Base-by-base conservation (phyloP, 2,329 filamentous ascomycete species). In the Neoscytalidium dimidiatum region DNA sequence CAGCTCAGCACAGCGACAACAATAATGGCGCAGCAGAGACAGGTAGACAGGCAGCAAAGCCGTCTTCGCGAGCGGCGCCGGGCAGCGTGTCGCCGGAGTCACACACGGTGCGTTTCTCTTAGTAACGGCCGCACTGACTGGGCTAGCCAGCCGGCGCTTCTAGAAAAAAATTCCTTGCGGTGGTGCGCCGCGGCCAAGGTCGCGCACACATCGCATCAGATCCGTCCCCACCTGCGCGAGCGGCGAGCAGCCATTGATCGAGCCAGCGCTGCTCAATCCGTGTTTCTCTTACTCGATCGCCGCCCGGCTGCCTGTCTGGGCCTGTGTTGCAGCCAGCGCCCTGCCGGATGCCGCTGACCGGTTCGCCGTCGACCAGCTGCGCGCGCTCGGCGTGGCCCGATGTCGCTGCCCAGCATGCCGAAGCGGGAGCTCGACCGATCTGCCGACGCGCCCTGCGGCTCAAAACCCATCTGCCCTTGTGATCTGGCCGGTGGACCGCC, bases 161-260 rank as follows among this genome's bases (percentile, higher is more conserved):
- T 62, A 51, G 58, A 62, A 62, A 62, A 62, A 62, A 62, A 41
- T 48, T 51, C 58, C 33, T 62, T 44, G 46, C 43, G 14, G 43
- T 38, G 57, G 43, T 49, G 57, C 57, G 52, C 52, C 53, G 53
- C 35, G 17, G 53, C 53, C 53, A 58, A 44, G 53, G 14, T 43
- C 53, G 35, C 53, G 21, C 53, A 26, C 53, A 43, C 53, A 13
- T 62, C 58, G 58, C 58, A 62, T 62, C 58, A 62, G 58, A 62
- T 62, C 58, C 38, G 58, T 49, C 29, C 29, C 58, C 58, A 62
- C 58, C 43, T 33, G 31, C 31, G 13, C 28, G 19, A 23, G 44
- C 13, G 44, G 14, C n/a, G 43, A 5, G 3, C 11, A 23, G 31
- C 43, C 44, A 62, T 51, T 41, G 58, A 51, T 35, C 44, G 58